phyloP scores from a whole-genome alignment of 768 basidiomycete species.

The Lentinus tigrinus region DNA sequence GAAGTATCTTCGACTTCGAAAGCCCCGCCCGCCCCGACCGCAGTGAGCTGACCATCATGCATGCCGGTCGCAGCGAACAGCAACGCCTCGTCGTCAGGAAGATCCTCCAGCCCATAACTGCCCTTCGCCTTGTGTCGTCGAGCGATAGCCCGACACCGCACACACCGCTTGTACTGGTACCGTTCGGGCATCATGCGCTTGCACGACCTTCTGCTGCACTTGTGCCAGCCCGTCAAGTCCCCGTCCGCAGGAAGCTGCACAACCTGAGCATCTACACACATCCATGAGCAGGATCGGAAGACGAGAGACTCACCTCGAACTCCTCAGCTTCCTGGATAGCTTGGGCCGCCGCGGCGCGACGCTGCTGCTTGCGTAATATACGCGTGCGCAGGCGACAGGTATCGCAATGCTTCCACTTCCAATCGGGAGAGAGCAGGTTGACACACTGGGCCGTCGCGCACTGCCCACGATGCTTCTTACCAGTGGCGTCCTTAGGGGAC shows the following conservation, averaged over 20 bases:
- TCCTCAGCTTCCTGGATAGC: not conserved
- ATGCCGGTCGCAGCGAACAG: not conserved
- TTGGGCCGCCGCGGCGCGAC: not conserved
- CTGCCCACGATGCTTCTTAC: slow-evolving; percentile 2
- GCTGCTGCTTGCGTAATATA: not conserved
- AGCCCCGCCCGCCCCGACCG: no score
- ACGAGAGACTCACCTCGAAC: not conserved
- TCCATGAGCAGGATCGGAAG: not conserved
- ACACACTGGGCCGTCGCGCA: slow-evolving; percentile 19
- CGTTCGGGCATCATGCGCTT: slow-evolving; percentile 15
- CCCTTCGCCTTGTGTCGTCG: not conserved
- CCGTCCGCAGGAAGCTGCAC: not conserved
- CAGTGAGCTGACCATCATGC: no score
- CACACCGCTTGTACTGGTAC: slow-evolving; percentile 23
- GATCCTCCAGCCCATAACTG: not conserved
- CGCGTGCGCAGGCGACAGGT: slow-evolving; percentile 4
- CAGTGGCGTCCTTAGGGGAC: no score
- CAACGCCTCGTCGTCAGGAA: not conserved
- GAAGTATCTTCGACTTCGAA: no score
- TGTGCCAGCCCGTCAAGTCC: slow-evolving; percentile 10
- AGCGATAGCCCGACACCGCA: slow-evolving; percentile 17
- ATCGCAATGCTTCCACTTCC: slow-evolving; percentile 19
- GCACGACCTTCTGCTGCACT: slow-evolving; percentile 19
- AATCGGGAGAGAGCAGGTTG: slow-evolving; percentile 19
- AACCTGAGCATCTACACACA: not conserved